A percentile compares a stretch with the other conserved stretches of the same genome.
Conservation (phyloP, 306 rosid species). For the Prunus davidiana region DNA sequence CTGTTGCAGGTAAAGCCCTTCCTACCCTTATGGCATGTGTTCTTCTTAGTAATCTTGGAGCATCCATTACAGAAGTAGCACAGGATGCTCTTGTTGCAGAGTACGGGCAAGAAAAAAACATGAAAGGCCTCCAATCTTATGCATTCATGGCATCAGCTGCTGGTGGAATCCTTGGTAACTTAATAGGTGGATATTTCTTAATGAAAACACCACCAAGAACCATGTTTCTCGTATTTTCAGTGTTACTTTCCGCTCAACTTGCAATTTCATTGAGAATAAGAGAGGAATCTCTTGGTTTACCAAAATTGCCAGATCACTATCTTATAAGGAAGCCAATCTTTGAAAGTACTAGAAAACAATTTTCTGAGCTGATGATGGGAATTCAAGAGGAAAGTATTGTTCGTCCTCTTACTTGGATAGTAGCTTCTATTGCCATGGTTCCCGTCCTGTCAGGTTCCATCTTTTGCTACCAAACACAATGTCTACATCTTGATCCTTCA, state of each 20-base stretch:
- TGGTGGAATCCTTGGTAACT: slow-evolving; percentile 87
- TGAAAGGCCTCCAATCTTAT: slow-evolving; percentile 72
- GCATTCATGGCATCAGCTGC: slow-evolving; percentile 83
- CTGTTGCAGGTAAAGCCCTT: slow-evolving; percentile 54
- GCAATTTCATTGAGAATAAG: slow-evolving; percentile 48
- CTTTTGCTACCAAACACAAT: slow-evolving; percentile 87
- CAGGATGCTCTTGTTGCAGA: slow-evolving; percentile 94
- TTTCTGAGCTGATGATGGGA: slow-evolving; percentile 44
- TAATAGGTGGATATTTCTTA: slow-evolving; percentile 67
- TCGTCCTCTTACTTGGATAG: slow-evolving; percentile 66
- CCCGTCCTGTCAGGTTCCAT: slow-evolving; percentile 78
- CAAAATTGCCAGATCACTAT: slow-evolving; percentile 27
- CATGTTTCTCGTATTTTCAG: slow-evolving; percentile 57
- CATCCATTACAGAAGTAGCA: slow-evolving; percentile 84
- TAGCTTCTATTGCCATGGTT: slow-evolving; percentile 68
- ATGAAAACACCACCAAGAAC: slow-evolving; percentile 55
- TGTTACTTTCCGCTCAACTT: slow-evolving; percentile 55
- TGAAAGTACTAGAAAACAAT: slow-evolving; percentile 49
- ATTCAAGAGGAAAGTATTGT: slow-evolving; percentile 44
- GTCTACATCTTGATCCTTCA: slow-evolving; percentile 66
- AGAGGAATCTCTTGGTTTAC: slow-evolving; percentile 71
- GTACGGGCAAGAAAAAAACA: slow-evolving; percentile 63
- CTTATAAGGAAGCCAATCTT: slow-evolving; percentile 35
- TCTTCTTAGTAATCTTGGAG: slow-evolving; percentile 87
- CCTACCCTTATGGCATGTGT: slow-evolving; percentile 51